Conservation (phyloP, 805 yeast genomes). For the Teunomyces funiuensis region DNA sequence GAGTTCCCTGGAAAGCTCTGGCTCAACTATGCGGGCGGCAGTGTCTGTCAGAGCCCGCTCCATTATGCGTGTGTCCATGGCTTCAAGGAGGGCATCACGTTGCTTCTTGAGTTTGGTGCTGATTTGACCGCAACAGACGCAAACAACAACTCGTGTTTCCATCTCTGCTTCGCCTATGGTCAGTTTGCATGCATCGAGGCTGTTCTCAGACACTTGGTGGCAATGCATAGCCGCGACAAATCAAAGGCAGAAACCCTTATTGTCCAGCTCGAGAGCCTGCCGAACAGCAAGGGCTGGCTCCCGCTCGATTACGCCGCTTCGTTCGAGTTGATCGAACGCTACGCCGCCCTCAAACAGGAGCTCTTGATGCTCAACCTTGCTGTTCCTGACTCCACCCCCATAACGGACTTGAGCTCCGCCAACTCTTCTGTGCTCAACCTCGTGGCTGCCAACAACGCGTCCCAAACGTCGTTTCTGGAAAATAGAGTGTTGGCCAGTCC, state of each 20-base stretch:
- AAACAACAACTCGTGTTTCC: conserved; percentile 39
- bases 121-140: conserved; percentile 28
- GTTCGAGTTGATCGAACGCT: conserved; percentile 27
- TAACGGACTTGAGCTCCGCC: conserved; percentile 8
- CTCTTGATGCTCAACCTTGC: conserved; percentile 12
- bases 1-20: conserved; percentile 41
- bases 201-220: conserved; percentile 17
- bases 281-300: conserved; percentile 60
- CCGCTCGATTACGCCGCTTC: conserved; percentile 33
- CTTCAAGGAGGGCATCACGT: conserved; percentile 59
- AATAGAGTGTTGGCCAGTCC: conserved; percentile 33
- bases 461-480: conserved; percentile 14
- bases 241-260: conserved; percentile 36
- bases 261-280: conserved; percentile 46
- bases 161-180: conserved; percentile 58
- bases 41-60: conserved; percentile 56
- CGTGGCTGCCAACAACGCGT: conserved; percentile 7
- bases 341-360: conserved; percentile 23
- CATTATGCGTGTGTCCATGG: conserved; percentile 66
- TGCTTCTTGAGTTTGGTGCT: conserved; percentile 74
- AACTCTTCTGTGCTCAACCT: conserved; percentile 10
- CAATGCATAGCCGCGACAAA: too few relatives aligned
- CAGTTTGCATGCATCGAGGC: conserved; percentile 48
- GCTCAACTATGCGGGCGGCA: conserved; percentile 56
- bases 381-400: conserved; percentile 8